Evolutionary conservation across 768 basidiomycete genomes (phyloP).

Genomic region (Agaricus subrufescens): DNA sequence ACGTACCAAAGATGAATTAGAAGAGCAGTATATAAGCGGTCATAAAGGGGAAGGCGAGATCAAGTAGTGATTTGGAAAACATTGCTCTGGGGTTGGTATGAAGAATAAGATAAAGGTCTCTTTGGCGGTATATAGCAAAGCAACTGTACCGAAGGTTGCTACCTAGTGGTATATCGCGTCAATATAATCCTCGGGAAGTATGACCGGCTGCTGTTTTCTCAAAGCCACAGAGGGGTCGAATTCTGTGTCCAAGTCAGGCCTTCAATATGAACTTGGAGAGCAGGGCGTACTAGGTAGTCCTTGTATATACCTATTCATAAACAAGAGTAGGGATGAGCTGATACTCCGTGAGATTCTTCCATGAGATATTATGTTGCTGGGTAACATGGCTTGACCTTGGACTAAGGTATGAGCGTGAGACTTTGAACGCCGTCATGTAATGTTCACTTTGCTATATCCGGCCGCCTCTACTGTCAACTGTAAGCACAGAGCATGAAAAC

Average conservation of each 20-base stretch:
- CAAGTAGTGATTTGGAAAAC: conserved; percentile 70
- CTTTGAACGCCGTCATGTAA: too few relatives aligned
- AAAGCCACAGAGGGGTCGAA: conserved; percentile 77
- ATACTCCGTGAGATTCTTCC: conserved; percentile 79
- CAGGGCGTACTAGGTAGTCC: conserved; percentile 67
- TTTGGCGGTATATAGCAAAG: conserved; percentile 86
- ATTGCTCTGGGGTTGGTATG: conserved; percentile 61
- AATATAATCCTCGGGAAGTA: background rate
- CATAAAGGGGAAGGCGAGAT: conserved; percentile 92
- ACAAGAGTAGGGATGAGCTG: conserved; percentile 89
- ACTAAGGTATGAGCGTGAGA: too few relatives aligned
- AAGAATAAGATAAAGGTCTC: conserved; percentile 92
- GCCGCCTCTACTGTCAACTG: too few relatives aligned
- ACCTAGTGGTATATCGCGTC: conserved; percentile 34
- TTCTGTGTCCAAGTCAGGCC: conserved; percentile 27
- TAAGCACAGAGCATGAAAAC: too few relatives aligned
- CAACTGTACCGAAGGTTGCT: conserved; percentile 95
- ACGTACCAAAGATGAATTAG: conserved; percentile 77
- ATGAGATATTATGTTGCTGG: conserved; percentile 85
- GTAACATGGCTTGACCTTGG: too few relatives aligned
- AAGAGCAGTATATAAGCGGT: conserved; percentile 84
- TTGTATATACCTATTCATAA: conserved; percentile 94
- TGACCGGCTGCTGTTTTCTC: conserved; percentile 51
- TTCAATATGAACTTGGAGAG: background rate
- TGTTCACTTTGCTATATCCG: too few relatives aligned